Evolutionary conservation across 495 filamentous ascomycete species (phyloP).

Genomic region (Symbiotaphrina buchneri): DNA sequence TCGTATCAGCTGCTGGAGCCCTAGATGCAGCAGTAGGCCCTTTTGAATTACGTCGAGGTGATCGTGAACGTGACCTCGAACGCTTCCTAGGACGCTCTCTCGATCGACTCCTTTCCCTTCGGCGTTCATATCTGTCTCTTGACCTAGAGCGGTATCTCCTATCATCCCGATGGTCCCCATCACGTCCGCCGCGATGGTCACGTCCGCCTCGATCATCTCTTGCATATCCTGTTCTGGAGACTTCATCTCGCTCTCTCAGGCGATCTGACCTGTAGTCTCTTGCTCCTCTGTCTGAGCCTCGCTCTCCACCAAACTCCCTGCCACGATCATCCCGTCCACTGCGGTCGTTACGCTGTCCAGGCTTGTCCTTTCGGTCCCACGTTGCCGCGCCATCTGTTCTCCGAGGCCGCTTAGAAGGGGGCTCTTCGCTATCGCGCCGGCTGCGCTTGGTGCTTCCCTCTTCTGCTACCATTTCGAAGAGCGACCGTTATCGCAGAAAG

Average conservation of each 20-base stretch:
- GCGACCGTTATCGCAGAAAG: too few relatives aligned
- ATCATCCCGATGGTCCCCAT: too few relatives aligned
- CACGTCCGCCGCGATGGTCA: not conserved
- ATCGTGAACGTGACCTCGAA: conserved; percentile 19
- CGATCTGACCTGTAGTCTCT: too few relatives aligned
- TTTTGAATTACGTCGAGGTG: conserved; percentile 9
- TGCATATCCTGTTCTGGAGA: not conserved
- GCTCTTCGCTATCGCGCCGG: too few relatives aligned
- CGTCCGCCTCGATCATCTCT: conserved; percentile 4
- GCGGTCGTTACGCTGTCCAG: conserved; percentile 7
- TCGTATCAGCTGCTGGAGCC: conserved; percentile 2
- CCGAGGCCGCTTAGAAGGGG: conserved; percentile 28
- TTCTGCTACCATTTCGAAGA: too few relatives aligned
- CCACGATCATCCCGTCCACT: conserved; percentile 6
- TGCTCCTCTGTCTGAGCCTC: not conserved
- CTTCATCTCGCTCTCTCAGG: not conserved
- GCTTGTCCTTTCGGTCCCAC: conserved; percentile 26
- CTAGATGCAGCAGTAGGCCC: conserved; percentile 6
- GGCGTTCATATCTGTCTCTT: conserved; percentile 14
- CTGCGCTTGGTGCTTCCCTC: too few relatives aligned
- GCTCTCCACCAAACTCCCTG: not conserved
- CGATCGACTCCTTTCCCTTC: conserved; percentile 10
- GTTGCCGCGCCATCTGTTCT: conserved; percentile 27
- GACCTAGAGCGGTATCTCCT: conserved; percentile 14
- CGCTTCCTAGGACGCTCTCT: conserved; percentile 11